Evolutionary conservation across 1,139 yeast species (phyloP).

Genomic region (Candida sp.): DNA sequence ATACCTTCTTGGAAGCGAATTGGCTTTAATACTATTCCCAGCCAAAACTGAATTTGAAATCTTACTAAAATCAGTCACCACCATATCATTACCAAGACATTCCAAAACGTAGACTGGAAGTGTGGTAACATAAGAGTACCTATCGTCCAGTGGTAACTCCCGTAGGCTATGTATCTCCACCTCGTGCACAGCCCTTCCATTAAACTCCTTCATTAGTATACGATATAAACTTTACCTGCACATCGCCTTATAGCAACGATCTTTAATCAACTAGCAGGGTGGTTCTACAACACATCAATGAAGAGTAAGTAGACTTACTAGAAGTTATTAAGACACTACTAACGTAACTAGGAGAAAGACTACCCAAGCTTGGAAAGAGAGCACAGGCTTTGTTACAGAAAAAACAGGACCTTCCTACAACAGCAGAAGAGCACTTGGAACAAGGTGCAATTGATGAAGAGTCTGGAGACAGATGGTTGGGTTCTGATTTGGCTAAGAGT

Average conservation of each 20-base stretch:
- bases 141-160: not conserved
- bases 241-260: not conserved
- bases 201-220: not conserved
- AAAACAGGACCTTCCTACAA: constrained; percentile 18
- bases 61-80: constrained; percentile 1
- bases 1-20: not conserved
- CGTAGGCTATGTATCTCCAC: not conserved
- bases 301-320: not conserved
- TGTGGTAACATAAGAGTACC: not conserved
- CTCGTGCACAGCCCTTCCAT: constrained; percentile 1
- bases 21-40: constrained; percentile 3
- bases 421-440: constrained; percentile 46
- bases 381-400: constrained; percentile 8
- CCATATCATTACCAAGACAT: not conserved
- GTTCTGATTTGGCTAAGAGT: constrained; percentile 51
- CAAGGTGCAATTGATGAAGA: constrained; percentile 50
- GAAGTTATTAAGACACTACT: not conserved
- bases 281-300: not conserved
- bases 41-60: constrained; percentile 1
- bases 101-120: constrained; percentile 1
- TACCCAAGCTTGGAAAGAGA: constrained; percentile 17
- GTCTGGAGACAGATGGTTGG: constrained; percentile 57
- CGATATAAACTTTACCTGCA: not conserved
- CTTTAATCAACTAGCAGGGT: no score
- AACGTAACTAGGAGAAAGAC: constrained; percentile 9